phyloP scores from a whole-genome alignment of 1,139 yeast species.

The Candida dubliniensis region DNA sequence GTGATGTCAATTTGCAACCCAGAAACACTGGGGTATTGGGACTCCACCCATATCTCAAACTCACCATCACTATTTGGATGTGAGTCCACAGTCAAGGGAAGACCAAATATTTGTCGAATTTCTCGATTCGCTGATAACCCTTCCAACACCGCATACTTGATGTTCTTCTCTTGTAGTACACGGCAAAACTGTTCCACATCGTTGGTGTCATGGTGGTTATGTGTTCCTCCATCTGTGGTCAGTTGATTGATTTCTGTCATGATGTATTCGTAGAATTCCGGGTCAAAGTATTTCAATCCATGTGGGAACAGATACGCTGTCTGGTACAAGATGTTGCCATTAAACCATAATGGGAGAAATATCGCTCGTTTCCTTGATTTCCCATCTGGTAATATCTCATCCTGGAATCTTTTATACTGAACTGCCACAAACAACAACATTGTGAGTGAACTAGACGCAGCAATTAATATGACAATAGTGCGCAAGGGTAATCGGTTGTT shows the following conservation, averaged over 20 bases:
- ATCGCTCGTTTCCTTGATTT: constrained; percentile 15
- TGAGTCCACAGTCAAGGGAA: constrained; percentile 26
- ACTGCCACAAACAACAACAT: constrained; percentile 25
- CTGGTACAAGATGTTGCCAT: constrained; percentile 24
- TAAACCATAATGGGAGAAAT: constrained; percentile 36
- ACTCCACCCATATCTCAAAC: constrained; percentile 33
- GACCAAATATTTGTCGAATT: constrained; percentile 27
- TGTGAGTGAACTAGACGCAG: constrained; percentile 25
- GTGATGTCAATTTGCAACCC: constrained; percentile 28
- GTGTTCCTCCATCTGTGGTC: constrained; percentile 2
- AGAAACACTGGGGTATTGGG: constrained; percentile 29
- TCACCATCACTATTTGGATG: constrained; percentile 8
- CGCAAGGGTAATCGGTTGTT: constrained; percentile 19
- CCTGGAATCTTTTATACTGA: constrained; percentile 21
- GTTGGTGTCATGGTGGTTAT: neutral
- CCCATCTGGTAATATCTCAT: constrained; percentile 9
- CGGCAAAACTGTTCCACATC: constrained; percentile 17
- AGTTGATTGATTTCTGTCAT: constrained; percentile 17
- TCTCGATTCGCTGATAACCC: constrained; percentile 22
- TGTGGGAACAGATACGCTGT: constrained; percentile 24
- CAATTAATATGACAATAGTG: constrained; percentile 24
- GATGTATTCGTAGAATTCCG: constrained; percentile 19
- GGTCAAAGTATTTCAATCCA: constrained; percentile 29
- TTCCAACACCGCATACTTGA: constrained; percentile 32
- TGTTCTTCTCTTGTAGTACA: constrained; percentile 21